Percentiles rank a stretch among this genome's conserved stretches.
phyloP scores from a whole-genome alignment of 257 asterid genomes.

The Ilex asprella region DNA sequence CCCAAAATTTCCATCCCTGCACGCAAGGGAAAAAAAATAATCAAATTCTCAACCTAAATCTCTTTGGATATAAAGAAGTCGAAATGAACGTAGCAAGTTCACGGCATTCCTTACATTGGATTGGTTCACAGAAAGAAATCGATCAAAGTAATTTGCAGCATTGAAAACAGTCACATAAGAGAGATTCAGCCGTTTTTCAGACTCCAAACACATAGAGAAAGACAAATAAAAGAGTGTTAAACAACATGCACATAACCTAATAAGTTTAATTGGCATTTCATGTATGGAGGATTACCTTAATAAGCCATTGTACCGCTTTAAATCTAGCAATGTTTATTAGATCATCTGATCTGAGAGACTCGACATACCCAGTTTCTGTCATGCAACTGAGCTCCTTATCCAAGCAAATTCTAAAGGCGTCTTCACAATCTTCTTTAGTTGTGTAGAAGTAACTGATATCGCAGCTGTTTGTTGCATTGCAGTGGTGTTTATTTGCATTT shows the following conservation, averaged over 20 bases:
- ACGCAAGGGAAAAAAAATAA: not conserved
- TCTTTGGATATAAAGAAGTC: not conserved
- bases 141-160: constrained; percentile 70
- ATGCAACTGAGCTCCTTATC: constrained; percentile 34
- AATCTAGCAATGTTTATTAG: constrained; percentile 30
- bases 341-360: constrained; percentile 16
- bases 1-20: constrained; percentile 56
- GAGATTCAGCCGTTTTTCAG: constrained; percentile 46
- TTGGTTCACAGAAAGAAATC: constrained; percentile 39
- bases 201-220: constrained; percentile 24
- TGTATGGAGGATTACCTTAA: constrained; percentile 36
- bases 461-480: not conserved
- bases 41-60: not conserved
- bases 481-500: not conserved
- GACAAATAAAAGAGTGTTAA: not conserved
- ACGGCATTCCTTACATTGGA: constrained; percentile 37
- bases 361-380: constrained; percentile 32
- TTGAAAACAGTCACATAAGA: constrained; percentile 39
- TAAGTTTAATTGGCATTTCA: no score
- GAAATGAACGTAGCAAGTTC: no score
- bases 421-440: constrained; percentile 32
- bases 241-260: no score
- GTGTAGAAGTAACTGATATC: not conserved
- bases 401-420: constrained; percentile 23
- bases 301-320: constrained; percentile 42